Conservation (phyloP, 2,329 filamentous ascomycete species). For the Monosporascus sp. region DNA sequence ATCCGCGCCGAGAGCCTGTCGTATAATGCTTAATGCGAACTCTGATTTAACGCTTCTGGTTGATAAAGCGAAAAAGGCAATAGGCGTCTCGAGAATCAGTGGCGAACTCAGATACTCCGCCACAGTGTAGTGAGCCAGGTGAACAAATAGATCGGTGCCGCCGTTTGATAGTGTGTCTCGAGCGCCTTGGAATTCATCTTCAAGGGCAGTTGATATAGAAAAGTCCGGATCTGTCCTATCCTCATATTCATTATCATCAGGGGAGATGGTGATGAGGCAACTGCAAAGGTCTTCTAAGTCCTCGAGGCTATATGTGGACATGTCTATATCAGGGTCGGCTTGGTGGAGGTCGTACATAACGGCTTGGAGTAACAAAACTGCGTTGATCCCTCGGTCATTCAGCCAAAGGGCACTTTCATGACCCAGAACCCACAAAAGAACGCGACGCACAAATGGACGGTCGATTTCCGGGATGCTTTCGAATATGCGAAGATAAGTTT, state of each 20-base stretch:
- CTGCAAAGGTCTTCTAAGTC: not conserved
- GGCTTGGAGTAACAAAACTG: not conserved
- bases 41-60: not conserved
- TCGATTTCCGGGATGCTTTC: constrained; percentile 3
- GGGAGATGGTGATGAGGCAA: not conserved
- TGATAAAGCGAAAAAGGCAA: not conserved
- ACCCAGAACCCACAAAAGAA: not conserved
- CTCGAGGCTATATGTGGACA: not conserved
- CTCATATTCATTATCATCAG: not conserved
- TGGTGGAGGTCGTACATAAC: not conserved
- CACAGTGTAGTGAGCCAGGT: constrained; percentile 12
- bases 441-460: constrained; percentile 1
- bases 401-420: not conserved
- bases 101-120: constrained; percentile 7
- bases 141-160: not conserved
- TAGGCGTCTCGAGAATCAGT: not conserved
- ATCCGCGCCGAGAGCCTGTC: not conserved
- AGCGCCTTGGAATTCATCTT: not conserved
- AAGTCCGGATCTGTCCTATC: no score
- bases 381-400: not conserved
- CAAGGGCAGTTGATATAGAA: not conserved
- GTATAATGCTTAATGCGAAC: not conserved
- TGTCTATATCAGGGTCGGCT: not conserved
- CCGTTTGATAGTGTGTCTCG: not conserved
- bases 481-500: constrained; percentile 11